phyloP scores from a whole-genome alignment of 768 basidiomycete species.

The Leccinum sublutescens region DNA sequence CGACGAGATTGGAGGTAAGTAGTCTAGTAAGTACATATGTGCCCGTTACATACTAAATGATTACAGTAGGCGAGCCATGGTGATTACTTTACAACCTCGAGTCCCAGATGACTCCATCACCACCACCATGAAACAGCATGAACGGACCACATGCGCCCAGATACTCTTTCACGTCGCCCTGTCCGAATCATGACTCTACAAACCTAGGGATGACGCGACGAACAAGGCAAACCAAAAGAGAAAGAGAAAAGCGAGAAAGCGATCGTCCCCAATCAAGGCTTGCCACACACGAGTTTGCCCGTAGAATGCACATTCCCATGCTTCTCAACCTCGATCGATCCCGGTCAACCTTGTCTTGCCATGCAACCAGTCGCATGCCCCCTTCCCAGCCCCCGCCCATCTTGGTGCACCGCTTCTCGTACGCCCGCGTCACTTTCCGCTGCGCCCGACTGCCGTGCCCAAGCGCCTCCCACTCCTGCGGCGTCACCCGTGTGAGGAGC shows the following conservation, averaged over 20 bases:
- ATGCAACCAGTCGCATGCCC: conserved; percentile 66
- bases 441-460: conserved; percentile 56
- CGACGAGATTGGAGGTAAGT: no score
- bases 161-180: not conserved
- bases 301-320: conserved; percentile 36
- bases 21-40: not conserved
- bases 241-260: not conserved
- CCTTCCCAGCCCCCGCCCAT: conserved; percentile 69
- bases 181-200: not conserved
- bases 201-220: not conserved
- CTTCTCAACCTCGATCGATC: conserved; percentile 51
- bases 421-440: conserved; percentile 58
- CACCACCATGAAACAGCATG: not conserved
- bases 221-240: not conserved
- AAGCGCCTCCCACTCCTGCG: conserved; percentile 62
- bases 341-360: conserved; percentile 59
- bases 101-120: not conserved
- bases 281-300: conserved; percentile 51
- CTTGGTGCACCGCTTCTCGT: conserved; percentile 58
- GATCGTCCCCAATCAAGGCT: conserved; percentile 26
- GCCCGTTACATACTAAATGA: not conserved
- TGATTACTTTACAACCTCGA: not conserved
- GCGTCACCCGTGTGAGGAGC: conserved; percentile 54
- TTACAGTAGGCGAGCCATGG: not conserved
- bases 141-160: not conserved